Evolutionary conservation across 2,329 filamentous ascomycete genomes (phyloP).

Genomic region (Cercospora beticola): DNA sequence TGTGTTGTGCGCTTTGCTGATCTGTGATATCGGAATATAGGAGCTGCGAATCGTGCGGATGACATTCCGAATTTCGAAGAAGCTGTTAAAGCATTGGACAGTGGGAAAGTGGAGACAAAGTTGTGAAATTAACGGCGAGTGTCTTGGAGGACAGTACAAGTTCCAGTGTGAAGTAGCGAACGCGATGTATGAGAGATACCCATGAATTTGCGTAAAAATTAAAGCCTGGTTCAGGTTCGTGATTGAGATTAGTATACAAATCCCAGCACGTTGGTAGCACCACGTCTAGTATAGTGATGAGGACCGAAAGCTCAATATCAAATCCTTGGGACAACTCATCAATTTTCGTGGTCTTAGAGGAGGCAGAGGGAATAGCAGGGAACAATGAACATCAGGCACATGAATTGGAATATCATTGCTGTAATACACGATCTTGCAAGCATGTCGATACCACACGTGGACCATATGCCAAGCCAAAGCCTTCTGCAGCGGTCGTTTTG

Average conservation of each 20-base stretch:
- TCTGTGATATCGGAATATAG: not conserved
- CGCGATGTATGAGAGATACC: not conserved
- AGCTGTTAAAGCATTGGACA: conserved; percentile 35
- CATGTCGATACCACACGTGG: not conserved
- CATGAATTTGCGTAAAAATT: not conserved
- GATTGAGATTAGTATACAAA: not conserved
- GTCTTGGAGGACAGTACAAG: not conserved
- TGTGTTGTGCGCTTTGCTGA: not conserved
- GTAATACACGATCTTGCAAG: not conserved
- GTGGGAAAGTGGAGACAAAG: not conserved
- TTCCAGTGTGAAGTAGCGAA: not conserved
- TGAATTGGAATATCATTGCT: not conserved
- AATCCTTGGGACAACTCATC: too few relatives aligned
- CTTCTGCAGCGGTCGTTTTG: not conserved
- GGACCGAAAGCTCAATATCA: too few relatives aligned
- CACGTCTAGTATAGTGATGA: not conserved
- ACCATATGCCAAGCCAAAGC: not conserved
- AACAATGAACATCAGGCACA: not conserved
- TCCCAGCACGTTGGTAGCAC: not conserved
- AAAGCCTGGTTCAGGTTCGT: not conserved
- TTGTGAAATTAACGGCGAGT: not conserved
- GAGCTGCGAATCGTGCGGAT: conserved; percentile 51
- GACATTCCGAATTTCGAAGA: conserved; percentile 57
- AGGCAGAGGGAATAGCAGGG: too few relatives aligned
- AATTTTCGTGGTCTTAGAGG: too few relatives aligned